A percentile compares a stretch with the other conserved stretches of the same genome.
Evolutionary conservation across 2,329 filamentous ascomycete genomes (phyloP).

Genomic region (Orbilia blumenaviensis): DNA sequence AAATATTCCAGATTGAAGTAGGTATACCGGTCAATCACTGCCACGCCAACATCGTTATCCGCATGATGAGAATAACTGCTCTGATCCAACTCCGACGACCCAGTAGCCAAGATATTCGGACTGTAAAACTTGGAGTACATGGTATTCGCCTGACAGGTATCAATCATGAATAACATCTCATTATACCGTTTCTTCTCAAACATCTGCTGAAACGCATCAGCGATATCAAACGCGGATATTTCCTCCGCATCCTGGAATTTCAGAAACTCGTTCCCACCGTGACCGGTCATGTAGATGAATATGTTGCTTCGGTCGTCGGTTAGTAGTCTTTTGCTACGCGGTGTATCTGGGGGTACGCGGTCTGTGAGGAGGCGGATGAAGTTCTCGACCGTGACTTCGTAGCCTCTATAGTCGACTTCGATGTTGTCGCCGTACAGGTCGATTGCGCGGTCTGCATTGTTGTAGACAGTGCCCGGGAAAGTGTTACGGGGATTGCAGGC

Average conservation of each 20-base stretch:
- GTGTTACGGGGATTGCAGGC: conserved; percentile 98
- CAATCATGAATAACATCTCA: conserved; percentile 99
- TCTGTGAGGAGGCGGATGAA: conserved; percentile 96
- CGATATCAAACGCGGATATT: conserved; percentile 93
- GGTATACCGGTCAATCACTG: conserved; percentile 97
- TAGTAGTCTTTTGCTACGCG: conserved; percentile 88
- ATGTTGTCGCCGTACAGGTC: conserved; percentile 99
- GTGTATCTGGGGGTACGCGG: conserved; percentile 91
- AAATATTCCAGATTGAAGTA: conserved; percentile 99
- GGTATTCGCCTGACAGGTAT: conserved; percentile 98
- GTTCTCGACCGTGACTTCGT: conserved; percentile 98
- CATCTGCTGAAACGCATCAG: conserved; percentile 99
- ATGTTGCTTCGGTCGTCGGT: conserved; percentile 97
- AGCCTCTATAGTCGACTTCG: conserved; percentile 96
- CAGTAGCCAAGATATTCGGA: conserved; percentile 96
- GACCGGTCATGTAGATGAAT: conserved; percentile 98
- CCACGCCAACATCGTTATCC: conserved; percentile 96
- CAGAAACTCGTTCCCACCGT: conserved; percentile 95
- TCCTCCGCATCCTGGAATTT: conserved; percentile 99
- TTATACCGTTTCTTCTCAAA: conserved; percentile 99
- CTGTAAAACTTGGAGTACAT: conserved; percentile 99
- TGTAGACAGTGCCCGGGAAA: conserved; percentile 97
- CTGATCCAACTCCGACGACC: conserved; percentile 94
- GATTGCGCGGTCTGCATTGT: conserved; percentile 93
- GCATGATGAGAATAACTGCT: conserved; percentile 98